A percentile compares a stretch with the other conserved stretches of the same genome.
phyloP scores from a whole-genome alignment of 371 early-diverging fungal species.

The Entomophthora muscae region DNA sequence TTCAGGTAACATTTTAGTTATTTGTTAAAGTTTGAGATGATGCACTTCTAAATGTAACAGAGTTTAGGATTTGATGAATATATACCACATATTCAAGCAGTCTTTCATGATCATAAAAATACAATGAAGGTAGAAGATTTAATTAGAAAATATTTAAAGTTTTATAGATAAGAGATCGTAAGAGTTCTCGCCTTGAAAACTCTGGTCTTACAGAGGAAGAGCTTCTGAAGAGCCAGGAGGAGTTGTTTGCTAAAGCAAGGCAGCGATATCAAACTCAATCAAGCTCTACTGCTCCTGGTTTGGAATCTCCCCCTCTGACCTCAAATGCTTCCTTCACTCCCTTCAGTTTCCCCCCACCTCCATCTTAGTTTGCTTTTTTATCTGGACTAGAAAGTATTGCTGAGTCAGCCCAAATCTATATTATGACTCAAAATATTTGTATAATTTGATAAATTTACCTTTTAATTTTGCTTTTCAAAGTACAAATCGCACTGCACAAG shows the following conservation, averaged over 20 bases:
- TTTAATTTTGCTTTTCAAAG: too few relatives aligned
- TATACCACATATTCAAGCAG: conserved; percentile 71
- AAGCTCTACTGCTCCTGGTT: too few relatives aligned
- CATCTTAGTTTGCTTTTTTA: too few relatives aligned
- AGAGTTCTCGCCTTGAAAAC: conserved; percentile 67
- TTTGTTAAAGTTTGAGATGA: conserved; percentile 1
- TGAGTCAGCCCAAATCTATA: too few relatives aligned
- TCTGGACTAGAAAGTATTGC: too few relatives aligned
- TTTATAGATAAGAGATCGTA: conserved; percentile 72
- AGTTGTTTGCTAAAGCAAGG: conserved; percentile 86
- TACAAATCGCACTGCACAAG: too few relatives aligned
- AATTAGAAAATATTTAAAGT: too few relatives aligned
- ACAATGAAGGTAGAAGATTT: conserved; percentile 42
- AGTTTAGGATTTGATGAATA: conserved; percentile 86
- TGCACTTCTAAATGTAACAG: conserved; percentile 18
- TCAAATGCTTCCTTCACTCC: too few relatives aligned
- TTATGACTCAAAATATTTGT: too few relatives aligned
- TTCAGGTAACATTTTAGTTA: conserved; percentile 33
- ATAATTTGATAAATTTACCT: too few relatives aligned
- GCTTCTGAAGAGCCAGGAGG: conserved; percentile 69
- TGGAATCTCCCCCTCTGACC: too few relatives aligned
- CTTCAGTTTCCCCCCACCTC: too few relatives aligned
- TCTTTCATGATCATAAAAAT: conserved; percentile 76
- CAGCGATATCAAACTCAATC: conserved; percentile 38
- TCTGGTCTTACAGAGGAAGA: conserved; percentile 87